phyloP scores from a whole-genome alignment of 805 yeast genomes.

The Metschnikowia santaceciliae region DNA sequence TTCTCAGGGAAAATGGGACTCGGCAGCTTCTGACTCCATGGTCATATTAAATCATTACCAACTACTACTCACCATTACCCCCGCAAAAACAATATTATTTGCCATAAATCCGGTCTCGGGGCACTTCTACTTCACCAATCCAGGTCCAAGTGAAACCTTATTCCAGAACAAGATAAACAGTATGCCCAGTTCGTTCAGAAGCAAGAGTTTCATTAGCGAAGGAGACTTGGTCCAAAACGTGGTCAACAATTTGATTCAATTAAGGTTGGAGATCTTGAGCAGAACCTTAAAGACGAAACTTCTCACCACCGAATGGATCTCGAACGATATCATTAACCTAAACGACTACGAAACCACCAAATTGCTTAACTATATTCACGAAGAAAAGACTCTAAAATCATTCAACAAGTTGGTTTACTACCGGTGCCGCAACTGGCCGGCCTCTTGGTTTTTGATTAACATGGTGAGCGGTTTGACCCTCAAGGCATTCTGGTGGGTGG shows the following conservation, averaged over 20 bases:
- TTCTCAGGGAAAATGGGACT: not conserved
- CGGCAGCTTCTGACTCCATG: constrained; percentile 11
- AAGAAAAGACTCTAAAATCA: constrained; percentile 17
- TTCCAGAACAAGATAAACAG: constrained; percentile 30
- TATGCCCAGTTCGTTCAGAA: constrained; percentile 16
- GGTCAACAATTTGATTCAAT: constrained; percentile 36
- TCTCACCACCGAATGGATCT: constrained; percentile 65
- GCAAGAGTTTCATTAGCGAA: constrained; percentile 26
- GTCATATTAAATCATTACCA: constrained; percentile 30
- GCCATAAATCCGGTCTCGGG: constrained; percentile 41
- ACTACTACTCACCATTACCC: constrained; percentile 29
- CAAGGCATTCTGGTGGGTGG: constrained; percentile 49
- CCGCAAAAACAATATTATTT: constrained; percentile 29
- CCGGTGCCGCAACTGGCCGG: constrained; percentile 52
- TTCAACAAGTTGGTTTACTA: constrained; percentile 33
- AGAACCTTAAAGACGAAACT: constrained; percentile 54
- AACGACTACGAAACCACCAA: constrained; percentile 44
- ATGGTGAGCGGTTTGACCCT: constrained; percentile 36
- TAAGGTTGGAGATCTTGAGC: constrained; percentile 47
- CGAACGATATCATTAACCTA: constrained; percentile 51
- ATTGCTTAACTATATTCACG: constrained; percentile 31
- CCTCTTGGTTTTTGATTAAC: constrained; percentile 50
- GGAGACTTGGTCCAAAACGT: constrained; percentile 28
- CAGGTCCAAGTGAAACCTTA: constrained; percentile 33
- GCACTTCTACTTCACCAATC: constrained; percentile 37